phyloP scores from a whole-genome alignment of 352 stramenopile species.

The Pythium periplocum region DNA sequence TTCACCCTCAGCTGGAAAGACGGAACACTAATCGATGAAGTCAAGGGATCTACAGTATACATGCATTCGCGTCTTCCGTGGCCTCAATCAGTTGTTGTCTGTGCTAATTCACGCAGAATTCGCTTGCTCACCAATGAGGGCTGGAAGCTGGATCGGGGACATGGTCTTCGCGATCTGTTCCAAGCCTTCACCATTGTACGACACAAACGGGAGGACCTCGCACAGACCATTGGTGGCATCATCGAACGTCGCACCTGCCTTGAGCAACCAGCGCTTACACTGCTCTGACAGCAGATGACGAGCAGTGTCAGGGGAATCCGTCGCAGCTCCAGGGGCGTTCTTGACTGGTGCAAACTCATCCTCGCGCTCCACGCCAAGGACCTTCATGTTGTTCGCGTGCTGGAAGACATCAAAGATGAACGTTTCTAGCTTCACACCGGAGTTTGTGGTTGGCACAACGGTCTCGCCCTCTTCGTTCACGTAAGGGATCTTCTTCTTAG shows the following conservation, averaged over 20 bases:
- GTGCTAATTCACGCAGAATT: not conserved
- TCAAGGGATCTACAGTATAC: too few species aligned
- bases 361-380: constrained; percentile 85
- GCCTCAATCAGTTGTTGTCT: too few species aligned
- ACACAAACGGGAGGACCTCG: constrained; percentile 77
- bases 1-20: too few species aligned
- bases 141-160: constrained; percentile 40
- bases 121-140: constrained; percentile 13
- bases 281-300: constrained; percentile 53
- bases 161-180: constrained; percentile 27
- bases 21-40: too few species aligned
- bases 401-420: constrained; percentile 98
- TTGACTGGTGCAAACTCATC: constrained; percentile 92
- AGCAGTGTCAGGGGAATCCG: constrained; percentile 79
- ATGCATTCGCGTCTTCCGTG: too few species aligned
- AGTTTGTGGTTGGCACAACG: constrained; percentile 59
- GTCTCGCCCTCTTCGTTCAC: constrained; percentile 60
- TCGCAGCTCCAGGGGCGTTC: constrained; percentile 66
- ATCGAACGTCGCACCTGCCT: constrained; percentile 37
- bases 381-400: constrained; percentile 83
- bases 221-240: constrained; percentile 29
- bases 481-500: constrained; percentile 93
- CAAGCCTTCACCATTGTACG: constrained; percentile 80
- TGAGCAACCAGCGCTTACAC: constrained; percentile 54
- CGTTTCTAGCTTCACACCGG: constrained; percentile 93